A percentile compares a stretch with the other conserved stretches of the same genome.
phyloP scores from a whole-genome alignment of 208 protist genomes.

The Herpetomonas samuelpessoai region DNA sequence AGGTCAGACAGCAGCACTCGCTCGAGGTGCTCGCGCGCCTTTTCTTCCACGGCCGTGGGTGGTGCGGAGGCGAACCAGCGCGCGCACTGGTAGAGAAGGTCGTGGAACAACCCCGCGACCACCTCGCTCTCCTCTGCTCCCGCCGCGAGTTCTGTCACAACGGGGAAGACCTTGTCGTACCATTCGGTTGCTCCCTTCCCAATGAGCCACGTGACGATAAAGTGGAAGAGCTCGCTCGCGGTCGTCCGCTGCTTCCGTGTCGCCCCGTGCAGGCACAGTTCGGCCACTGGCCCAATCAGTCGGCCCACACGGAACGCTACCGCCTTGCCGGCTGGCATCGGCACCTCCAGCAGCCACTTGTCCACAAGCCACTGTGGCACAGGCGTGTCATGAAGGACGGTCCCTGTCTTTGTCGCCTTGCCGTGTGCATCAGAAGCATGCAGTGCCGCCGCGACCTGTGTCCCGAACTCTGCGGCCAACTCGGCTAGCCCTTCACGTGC shows the following conservation, averaged over 20 bases:
- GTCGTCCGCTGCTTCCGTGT: conserved; percentile 65
- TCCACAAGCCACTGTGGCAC: conserved; percentile 28
- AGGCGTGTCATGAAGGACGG: neutral
- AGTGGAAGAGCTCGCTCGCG: conserved; percentile 88
- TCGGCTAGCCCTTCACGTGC: neutral
- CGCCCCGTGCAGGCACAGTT: conserved; percentile 57
- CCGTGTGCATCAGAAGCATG: neutral
- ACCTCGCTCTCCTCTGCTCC: conserved; percentile 17
- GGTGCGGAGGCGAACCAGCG: conserved; percentile 9
- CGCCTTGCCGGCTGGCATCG: conserved; percentile 18
- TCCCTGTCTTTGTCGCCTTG: conserved; percentile 10
- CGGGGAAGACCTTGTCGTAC: conserved; percentile 47
- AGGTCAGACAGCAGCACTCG: conserved; percentile 8
- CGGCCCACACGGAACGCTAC: conserved; percentile 48
- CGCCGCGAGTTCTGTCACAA: conserved; percentile 52
- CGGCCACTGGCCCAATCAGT: conserved; percentile 58
- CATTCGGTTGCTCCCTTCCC: conserved; percentile 35
- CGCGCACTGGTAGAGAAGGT: conserved; percentile 4
- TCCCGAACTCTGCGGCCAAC: neutral
- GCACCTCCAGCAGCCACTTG: conserved; percentile 33
- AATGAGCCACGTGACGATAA: conserved; percentile 66
- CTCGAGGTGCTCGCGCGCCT: neutral
- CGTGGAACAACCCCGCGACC: neutral
- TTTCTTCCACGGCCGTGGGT: neutral
- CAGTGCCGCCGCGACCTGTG: neutral